Percentiles rank a stretch among this genome's conserved stretches.
These are phyloP conservation scores for Corymbia calophylla DNA, from an alignment of 441 rosid species.

Conservation along the genomic window DNA sequence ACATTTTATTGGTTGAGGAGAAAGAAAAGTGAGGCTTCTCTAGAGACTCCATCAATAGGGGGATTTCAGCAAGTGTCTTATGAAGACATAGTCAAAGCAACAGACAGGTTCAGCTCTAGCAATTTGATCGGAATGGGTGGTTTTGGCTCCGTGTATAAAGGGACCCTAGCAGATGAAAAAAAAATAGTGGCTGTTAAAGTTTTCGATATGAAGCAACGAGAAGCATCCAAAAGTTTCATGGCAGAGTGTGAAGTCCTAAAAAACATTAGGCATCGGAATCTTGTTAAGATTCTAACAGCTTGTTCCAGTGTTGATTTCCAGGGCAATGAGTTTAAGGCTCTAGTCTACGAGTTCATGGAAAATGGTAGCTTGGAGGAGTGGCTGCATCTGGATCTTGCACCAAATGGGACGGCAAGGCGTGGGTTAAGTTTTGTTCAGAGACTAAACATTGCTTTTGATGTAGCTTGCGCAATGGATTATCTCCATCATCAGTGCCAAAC, in stretches of 20 bases:
- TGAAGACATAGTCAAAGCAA: not conserved
- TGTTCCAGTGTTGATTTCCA: not conserved
- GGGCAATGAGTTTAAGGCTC: not conserved
- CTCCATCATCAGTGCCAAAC: not conserved
- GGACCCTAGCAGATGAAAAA: not conserved
- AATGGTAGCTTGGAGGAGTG: not conserved
- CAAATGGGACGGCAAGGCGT: not conserved
- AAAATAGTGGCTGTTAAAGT: not conserved
- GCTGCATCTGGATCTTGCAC: not conserved
- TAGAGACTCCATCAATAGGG: not conserved
- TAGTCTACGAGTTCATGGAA: not conserved
- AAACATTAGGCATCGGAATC: not conserved
- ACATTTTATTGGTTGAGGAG: not conserved
- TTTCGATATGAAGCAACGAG: not conserved
- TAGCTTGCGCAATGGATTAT: not conserved
- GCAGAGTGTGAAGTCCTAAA: not conserved
- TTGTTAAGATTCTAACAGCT: not conserved
- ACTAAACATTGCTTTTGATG: not conserved
- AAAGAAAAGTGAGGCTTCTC: not conserved
- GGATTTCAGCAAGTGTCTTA: not conserved
- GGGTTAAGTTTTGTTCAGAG: not conserved
- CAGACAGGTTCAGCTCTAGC: not conserved
- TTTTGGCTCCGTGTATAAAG: not conserved
- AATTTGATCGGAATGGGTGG: not conserved
- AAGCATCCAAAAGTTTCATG: not conserved